Evolutionary conservation across 2,329 filamentous ascomycete species (phyloP).

Genomic region (Lasiodiplodia citricola): DNA sequence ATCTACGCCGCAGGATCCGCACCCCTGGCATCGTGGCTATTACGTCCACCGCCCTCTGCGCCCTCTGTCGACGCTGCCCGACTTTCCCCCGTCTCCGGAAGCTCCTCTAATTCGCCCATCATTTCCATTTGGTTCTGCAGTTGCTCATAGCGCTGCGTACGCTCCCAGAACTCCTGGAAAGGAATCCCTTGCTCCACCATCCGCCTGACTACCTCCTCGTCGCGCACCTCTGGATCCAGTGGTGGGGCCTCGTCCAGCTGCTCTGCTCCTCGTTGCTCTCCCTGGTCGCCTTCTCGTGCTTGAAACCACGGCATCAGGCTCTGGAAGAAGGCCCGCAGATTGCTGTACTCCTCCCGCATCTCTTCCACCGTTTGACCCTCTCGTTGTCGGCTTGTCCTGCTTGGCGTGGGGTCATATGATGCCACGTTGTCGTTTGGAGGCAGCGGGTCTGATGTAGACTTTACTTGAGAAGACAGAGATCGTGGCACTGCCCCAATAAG

Average conservation of each 20-base stretch:
- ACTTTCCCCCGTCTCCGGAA: neutral
- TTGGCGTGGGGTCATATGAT: constrained; percentile 32
- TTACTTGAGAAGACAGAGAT: constrained; percentile 58
- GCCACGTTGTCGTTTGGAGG: constrained; percentile 63
- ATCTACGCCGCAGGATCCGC: constrained; percentile 18
- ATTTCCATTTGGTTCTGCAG: constrained; percentile 33
- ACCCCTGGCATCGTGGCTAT: constrained; percentile 1
- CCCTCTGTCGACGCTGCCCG: neutral
- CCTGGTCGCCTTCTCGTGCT: neutral
- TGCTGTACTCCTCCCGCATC: constrained; percentile 26
- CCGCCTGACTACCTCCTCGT: constrained; percentile 27
- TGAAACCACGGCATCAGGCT: constrained; percentile 28
- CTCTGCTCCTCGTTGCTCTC: neutral
- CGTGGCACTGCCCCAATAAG: constrained; percentile 74
- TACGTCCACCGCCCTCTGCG: constrained; percentile 2
- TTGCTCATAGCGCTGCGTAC: constrained; percentile 35
- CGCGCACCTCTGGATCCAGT: constrained; percentile 23
- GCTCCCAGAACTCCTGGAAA: constrained; percentile 33
- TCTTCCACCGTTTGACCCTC: constrained; percentile 5
- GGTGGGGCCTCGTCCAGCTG: neutral
- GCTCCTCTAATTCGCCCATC: constrained; percentile 14
- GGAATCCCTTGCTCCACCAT: constrained; percentile 28
- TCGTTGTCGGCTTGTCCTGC: constrained; percentile 1
- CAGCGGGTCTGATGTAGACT: constrained; percentile 80
- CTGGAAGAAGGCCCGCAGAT: constrained; percentile 28